A percentile compares a stretch with the other conserved stretches of the same genome.
These are phyloP conservation scores for Rhizopus arrhizus DNA, from an alignment of 371 early-diverging fungal species.

Conservation along the genomic window DNA sequence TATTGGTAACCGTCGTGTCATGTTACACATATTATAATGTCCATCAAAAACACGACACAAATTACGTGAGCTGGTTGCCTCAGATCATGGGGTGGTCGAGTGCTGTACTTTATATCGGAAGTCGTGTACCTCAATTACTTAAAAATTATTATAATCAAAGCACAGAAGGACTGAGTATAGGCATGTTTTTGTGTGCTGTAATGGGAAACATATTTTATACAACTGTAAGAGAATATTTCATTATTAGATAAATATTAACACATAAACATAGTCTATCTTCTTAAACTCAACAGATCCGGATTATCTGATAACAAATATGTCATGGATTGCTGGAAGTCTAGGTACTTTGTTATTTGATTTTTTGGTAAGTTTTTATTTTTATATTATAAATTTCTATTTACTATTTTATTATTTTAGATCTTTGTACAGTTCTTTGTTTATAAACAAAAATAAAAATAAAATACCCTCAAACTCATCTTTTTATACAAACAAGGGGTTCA, in stretches of 20 bases:
- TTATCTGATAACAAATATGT: constrained; percentile 54
- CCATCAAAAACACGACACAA: neutral
- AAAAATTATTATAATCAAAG: constrained; percentile 70
- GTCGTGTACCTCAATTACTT: constrained; percentile 78
- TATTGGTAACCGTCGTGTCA: constrained; percentile 11
- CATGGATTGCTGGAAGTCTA: constrained; percentile 55
- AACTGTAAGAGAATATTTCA: constrained; percentile 6
- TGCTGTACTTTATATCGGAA: constrained; percentile 54
- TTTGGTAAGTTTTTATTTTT: constrained; percentile 38
- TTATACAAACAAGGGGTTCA: too few relatives aligned
- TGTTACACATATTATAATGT: constrained; percentile 21
- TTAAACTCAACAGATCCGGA: constrained; percentile 44
- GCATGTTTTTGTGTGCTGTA: constrained; percentile 80
- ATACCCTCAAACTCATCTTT: neutral
- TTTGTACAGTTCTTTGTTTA: constrained; percentile 60
- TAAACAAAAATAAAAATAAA: constrained; percentile 5
- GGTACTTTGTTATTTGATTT: constrained; percentile 61
- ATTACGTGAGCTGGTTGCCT: constrained; percentile 19
- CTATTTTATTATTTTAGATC: constrained; percentile 34
- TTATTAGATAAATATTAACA: neutral
- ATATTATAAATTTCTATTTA: neutral
- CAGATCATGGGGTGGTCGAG: constrained; percentile 55
- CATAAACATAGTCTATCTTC: constrained; percentile 48
- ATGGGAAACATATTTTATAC: constrained; percentile 50
- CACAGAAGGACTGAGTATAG: constrained; percentile 72